Base-by-base conservation (phyloP, 2,329 filamentous ascomycete species). In the Macroventuria anomochaeta region DNA sequence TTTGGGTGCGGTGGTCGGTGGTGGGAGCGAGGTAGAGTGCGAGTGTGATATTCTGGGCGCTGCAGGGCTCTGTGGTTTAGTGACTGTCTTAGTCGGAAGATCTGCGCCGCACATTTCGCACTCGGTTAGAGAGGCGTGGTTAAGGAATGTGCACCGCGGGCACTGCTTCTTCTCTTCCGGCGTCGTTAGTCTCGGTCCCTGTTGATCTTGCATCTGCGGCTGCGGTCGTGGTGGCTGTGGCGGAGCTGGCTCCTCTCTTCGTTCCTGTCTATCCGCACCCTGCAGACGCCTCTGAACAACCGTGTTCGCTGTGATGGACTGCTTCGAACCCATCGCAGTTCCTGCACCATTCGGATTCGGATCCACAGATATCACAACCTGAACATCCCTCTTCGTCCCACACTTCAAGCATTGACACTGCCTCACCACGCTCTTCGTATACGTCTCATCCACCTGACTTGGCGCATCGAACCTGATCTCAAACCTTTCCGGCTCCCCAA, bases 351-450 rank as follows among this genome's bases (percentile, higher is more conserved):
- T 56, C 2, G 64, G 64, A 46, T 50, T 64, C 0, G 71, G 72
- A 58, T 74, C 72, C 13, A 74, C 53, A 7, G 69, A 72, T 15
- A 74, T 63, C 1, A 68, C 56, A 12, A 75, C 67, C 28, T 65
- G 64, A 2, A 75, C 71, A 58, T 74, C 71, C 46, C 72, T 62
- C 28, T 65, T 67, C 10, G 63, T 67, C 2, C 71, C 72, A 46
- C 72, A 75, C 52, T 73, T 74, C 55, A 71, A 56, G 36, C 72
- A 75, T 53, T 71, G 63, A 38, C 69, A 73, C 53, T 70, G 67
- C 17, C 70, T 51, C 2, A 67, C 63, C 10, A 73, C 68, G 18
- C 47, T 71, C 58, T 62, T 69, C 32, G 66, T 69, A 26, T 68
- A 63, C 10, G 72, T 74, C 38, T 72, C 69, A 2, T 56, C 52